Conservation (phyloP, 2,329 filamentous ascomycete species). For the Alternaria ventricosa region DNA sequence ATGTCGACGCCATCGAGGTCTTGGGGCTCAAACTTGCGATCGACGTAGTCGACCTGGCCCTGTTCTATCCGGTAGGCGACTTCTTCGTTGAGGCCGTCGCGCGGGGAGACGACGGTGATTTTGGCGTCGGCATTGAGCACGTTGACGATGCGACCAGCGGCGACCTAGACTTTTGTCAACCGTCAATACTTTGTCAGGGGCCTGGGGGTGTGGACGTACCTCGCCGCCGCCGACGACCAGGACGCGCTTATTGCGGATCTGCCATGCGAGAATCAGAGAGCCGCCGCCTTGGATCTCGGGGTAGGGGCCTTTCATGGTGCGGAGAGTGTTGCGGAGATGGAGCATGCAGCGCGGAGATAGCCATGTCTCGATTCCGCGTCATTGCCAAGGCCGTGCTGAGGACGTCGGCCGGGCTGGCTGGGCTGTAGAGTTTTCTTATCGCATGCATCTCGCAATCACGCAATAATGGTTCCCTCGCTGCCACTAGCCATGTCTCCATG, state of each 20-base stretch:
- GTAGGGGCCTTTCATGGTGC: slow-evolving; percentile 63
- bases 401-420: neutral
- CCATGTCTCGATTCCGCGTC: slow-evolving; percentile 16
- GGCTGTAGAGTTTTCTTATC: neutral
- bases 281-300: slow-evolving; percentile 87
- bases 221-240: slow-evolving; percentile 96
- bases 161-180: slow-evolving; percentile 70
- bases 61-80: slow-evolving; percentile 80
- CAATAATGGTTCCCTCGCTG: neutral
- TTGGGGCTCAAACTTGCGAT: slow-evolving; percentile 83
- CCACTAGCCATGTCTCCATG: neutral
- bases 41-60: slow-evolving; percentile 77
- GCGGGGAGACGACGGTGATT: slow-evolving; percentile 84
- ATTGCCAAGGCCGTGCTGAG: slow-evolving; percentile 16
- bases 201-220: slow-evolving; percentile 59
- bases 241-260: slow-evolving; percentile 85
- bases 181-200: slow-evolving; percentile 30
- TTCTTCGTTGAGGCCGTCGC: slow-evolving; percentile 82
- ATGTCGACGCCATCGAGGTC: slow-evolving; percentile 84
- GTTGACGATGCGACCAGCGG: slow-evolving; percentile 90
- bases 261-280: slow-evolving; percentile 94
- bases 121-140: slow-evolving; percentile 93
- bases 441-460: neutral
- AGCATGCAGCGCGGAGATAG: slow-evolving; percentile 33
- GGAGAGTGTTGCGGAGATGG: slow-evolving; percentile 25